A percentile compares a stretch with the other conserved stretches of the same genome.
Conservation (phyloP, 1,284 basidiomycete species). For the Malassezia obtusa region DNA sequence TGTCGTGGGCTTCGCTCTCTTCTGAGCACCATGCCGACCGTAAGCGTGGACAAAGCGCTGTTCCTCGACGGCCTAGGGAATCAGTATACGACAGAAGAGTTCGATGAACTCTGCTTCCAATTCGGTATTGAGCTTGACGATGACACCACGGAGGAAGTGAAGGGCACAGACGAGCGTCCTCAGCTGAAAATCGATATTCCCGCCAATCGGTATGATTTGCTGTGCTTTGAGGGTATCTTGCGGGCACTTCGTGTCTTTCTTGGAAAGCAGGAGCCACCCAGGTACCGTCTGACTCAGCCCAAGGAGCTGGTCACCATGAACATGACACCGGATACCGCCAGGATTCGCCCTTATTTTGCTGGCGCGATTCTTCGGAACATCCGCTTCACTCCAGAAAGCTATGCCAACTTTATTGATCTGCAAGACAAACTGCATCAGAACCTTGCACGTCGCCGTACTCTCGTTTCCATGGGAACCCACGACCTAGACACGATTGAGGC, state of each 20-base stretch:
- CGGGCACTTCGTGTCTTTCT: constrained; percentile 79
- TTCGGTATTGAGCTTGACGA: constrained; percentile 96
- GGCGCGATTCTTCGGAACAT: constrained; percentile 81
- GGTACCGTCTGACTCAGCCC: constrained; percentile 27
- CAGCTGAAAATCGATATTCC: constrained; percentile 98
- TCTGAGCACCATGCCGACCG: constrained; percentile 69
- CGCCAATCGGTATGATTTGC: constrained; percentile 89
- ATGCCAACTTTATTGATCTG: constrained; percentile 88
- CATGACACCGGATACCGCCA: constrained; percentile 30
- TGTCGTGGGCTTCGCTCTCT: neutral
- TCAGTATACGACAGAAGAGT: constrained; percentile 67
- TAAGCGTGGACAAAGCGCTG: constrained; percentile 88
- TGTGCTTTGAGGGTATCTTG: constrained; percentile 92
- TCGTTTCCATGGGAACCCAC: constrained; percentile 95
- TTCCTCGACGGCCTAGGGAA: constrained; percentile 77
- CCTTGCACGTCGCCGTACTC: constrained; percentile 74
- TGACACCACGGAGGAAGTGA: constrained; percentile 86
- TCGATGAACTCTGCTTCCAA: constrained; percentile 91
- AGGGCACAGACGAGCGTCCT: constrained; percentile 65
- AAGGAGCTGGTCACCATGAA: constrained; percentile 28
- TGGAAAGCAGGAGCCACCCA: constrained; percentile 60
- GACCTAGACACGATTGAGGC: constrained; percentile 80
- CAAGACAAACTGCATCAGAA: constrained; percentile 99
- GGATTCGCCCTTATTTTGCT: constrained; percentile 81
- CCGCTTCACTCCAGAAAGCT: constrained; percentile 73